Evolutionary conservation across 2,329 filamentous ascomycete species (phyloP), one percentile per base, ranked within the genome.

Genomic region (Diaporthe sp.): DNA sequence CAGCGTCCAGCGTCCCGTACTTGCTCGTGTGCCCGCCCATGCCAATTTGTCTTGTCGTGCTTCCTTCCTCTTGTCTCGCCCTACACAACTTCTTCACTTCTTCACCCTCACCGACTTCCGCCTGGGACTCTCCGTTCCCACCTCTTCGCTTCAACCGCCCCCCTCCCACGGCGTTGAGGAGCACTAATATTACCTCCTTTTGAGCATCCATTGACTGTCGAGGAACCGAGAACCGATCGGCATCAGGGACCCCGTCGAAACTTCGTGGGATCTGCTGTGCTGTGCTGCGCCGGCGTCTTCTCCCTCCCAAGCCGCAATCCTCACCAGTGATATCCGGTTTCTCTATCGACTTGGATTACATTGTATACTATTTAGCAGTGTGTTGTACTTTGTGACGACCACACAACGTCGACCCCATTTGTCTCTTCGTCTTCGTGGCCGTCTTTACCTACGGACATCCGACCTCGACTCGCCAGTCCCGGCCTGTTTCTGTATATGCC

Each of bases 31-130:
- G 63, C 47, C 44, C 17, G 22, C 60, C 60, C 39, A 44, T 25
- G 63, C 65, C n/a, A 70, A 55, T 42, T 70, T 70, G 49, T 55
- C 25, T 34, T 22, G 47, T 57, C 55, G 28, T 68, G 65, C 31
- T 39, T 68, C 28, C 65, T 53, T 68, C 34, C 34, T 39, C n/a
- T 31, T 68, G 49, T 39, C 65, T 39, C 15, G 34, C 34, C 31
- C 9, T 10, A 15, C 22, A 42, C 34, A 55, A 37, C 39, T 39
- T 70, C 65, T 39, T 68, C 31, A 51, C n/a, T 51, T 55, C 49
- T 42, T 55, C 49, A n/a, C 8, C n/a, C 34, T 34, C 49, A 13
- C 47, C 58, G 25, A 65, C 71, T 44, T 28, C 12, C 47, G 58
- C 58, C 47, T 51, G 58, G 65, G 71, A 22, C 44, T 55, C 57